These are phyloP conservation scores for Sporothrix phasma DNA, from an alignment of 2,329 filamentous ascomycete genomes.

Conservation along the genomic window DNA sequence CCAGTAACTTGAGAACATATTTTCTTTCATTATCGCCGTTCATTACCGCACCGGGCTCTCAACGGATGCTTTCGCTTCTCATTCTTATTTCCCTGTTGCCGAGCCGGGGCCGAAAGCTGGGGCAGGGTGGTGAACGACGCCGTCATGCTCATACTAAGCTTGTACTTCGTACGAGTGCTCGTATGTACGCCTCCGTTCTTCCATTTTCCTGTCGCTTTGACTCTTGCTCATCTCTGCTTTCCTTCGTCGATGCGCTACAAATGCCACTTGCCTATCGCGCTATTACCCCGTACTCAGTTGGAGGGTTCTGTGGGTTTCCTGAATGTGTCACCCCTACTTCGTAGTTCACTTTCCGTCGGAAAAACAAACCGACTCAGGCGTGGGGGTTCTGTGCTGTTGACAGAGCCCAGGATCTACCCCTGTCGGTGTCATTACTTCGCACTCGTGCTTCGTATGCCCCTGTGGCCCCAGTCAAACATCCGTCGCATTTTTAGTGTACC, in stretches of 20 bases:
- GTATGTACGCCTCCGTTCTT: not conserved
- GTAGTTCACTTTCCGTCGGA: not conserved
- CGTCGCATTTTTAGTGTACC: not conserved
- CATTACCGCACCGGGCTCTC: too few relatives aligned
- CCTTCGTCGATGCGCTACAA: too few relatives aligned
- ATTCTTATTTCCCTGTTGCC: not conserved
- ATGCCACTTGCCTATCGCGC: conserved; percentile 8
- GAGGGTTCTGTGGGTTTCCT: not conserved
- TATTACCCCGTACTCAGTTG: conserved; percentile 14
- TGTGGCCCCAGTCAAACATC: not conserved
- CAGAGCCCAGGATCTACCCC: not conserved
- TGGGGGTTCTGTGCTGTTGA: conserved; percentile 5
- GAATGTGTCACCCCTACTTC: not conserved
- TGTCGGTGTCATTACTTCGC: too few relatives aligned
- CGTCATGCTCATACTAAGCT: too few relatives aligned
- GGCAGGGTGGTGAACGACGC: too few relatives aligned
- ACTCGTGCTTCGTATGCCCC: not conserved
- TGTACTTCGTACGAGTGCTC: too few relatives aligned
- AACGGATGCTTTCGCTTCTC: too few relatives aligned
- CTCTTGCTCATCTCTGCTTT: not conserved
- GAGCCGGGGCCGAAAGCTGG: not conserved
- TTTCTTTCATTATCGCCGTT: not conserved
- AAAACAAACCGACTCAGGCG: conserved; percentile 3
- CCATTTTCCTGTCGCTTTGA: not conserved
- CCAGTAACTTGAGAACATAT: too few relatives aligned